Evolutionary conservation across 148 eudicot genomes (phyloP).

Genomic region (Heliamphora exappendiculata): DNA sequence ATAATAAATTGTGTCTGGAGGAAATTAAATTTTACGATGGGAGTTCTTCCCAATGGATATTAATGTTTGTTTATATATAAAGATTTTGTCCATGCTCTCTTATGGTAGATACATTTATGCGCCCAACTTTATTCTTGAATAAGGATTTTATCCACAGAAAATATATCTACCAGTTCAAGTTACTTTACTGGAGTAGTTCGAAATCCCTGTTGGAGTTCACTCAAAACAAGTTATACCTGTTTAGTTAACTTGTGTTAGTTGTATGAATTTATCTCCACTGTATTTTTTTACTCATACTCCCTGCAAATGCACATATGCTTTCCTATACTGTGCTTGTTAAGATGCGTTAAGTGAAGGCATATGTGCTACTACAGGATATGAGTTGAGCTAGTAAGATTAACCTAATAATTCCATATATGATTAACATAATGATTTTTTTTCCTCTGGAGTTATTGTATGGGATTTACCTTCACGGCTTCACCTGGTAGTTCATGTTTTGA

Average conservation of each 20-base stretch:
- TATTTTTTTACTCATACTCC: neutral
- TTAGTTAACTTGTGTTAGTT: neutral
- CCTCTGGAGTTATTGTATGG: neutral
- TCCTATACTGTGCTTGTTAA: neutral
- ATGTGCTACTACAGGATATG: too few relatives aligned
- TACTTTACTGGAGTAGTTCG: neutral
- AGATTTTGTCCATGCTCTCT: neutral
- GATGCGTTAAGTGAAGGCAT: too few relatives aligned
- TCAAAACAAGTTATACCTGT: neutral
- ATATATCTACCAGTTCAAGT: neutral
- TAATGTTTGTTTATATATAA: neutral
- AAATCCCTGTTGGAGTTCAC: neutral
- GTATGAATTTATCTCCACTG: neutral
- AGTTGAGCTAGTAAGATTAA: neutral
- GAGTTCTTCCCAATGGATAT: neutral
- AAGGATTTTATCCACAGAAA: neutral
- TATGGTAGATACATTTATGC: neutral
- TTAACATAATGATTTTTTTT: neutral
- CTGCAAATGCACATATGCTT: neutral
- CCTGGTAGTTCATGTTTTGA: neutral
- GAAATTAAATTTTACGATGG: neutral
- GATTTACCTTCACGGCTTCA: conserved; percentile 1
- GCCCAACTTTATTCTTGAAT: neutral
- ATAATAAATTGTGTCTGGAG: neutral
- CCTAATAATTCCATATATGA: neutral